Evolutionary conservation across 75 land plant species (phyloP).

Genomic region (Chamaecyparis obtusa): DNA sequence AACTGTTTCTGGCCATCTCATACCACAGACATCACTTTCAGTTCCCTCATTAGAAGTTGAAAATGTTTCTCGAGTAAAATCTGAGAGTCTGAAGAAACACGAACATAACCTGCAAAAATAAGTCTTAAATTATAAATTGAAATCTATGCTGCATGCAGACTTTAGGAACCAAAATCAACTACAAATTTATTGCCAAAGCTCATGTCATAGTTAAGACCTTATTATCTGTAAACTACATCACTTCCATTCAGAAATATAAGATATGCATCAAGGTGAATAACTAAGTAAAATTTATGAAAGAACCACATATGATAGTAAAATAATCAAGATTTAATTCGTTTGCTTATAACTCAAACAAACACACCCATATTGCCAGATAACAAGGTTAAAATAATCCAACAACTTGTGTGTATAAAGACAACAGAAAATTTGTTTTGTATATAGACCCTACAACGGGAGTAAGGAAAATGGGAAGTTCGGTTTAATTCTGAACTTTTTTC

Average conservation of each 20-base stretch:
- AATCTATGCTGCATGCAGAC: not conserved
- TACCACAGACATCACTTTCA: slow-evolving; percentile 33
- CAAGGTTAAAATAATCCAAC: not conserved
- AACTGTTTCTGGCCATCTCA: not conserved
- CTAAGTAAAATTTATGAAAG: not conserved
- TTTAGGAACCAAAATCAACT: not conserved
- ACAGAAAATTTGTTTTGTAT: no score
- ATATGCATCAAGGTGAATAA: not conserved
- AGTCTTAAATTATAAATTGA: not conserved
- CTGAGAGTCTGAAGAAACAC: not conserved
- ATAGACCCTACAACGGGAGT: no score
- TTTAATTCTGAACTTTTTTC: no score
- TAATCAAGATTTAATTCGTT: not conserved
- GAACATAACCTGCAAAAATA: slow-evolving; percentile 6
- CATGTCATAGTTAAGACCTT: not conserved
- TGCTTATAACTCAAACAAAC: not conserved
- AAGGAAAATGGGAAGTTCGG: no score
- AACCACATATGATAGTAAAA: not conserved
- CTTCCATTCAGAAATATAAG: not conserved
- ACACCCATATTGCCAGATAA: not conserved
- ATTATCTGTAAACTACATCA: not conserved
- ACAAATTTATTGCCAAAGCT: not conserved
- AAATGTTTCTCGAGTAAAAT: slow-evolving; percentile 16
- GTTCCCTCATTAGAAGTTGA: slow-evolving; percentile 23
- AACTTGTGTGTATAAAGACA: no score